Evolutionary conservation across 345 rosid species (phyloP), one percentile per base, ranked within the genome.

Genomic region (Syzygium aqueum): DNA sequence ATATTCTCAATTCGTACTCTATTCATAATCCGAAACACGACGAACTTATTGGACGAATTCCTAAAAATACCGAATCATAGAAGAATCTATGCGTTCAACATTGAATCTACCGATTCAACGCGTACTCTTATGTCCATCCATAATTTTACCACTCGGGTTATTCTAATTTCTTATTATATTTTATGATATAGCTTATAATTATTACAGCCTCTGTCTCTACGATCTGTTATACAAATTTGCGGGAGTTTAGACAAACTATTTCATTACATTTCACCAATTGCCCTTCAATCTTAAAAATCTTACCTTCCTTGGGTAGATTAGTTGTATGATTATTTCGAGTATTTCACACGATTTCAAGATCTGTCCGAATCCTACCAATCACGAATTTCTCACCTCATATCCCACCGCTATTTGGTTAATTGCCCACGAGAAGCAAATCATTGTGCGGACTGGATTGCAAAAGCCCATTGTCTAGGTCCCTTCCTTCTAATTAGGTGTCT

Each of bases 281-380:
- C 7, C 2, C 19, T 61, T 61, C 65, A 59, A 11, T 59, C 65
- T 59, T 59, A 6, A 61, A 6, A 59, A 3, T 1, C 43, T 63
- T 0, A n/a, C 37, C 73, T n/a, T 61, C 2, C 0, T 3, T 19
- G 11, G 11, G 11, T 7, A 15, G 37, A 14, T 7, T 7, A 15
- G 73, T n/a, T 0, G 37, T 28, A 2, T n/a, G 0, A 63, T 14
- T 28, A 14, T 63, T 28, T 28, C 77, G 15, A 28, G 2, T 28
- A 7, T 63, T n/a, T 63, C 37, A 3, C 1, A 3, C 37, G 77
- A 63, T 63, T 63, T 63, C 77, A 63, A 63, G 77, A 28, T 28
- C 37, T 53, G 56, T 19, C 56, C 22, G 21, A 28, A 1, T 28
- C 77, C 77, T 63, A 7, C 5, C 22, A 17, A 17, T 53, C 56